Evolutionary conservation across 768 basidiomycete species (phyloP), one percentile per base, ranked within the genome.

Genomic region (Polyporus arcularius): DNA sequence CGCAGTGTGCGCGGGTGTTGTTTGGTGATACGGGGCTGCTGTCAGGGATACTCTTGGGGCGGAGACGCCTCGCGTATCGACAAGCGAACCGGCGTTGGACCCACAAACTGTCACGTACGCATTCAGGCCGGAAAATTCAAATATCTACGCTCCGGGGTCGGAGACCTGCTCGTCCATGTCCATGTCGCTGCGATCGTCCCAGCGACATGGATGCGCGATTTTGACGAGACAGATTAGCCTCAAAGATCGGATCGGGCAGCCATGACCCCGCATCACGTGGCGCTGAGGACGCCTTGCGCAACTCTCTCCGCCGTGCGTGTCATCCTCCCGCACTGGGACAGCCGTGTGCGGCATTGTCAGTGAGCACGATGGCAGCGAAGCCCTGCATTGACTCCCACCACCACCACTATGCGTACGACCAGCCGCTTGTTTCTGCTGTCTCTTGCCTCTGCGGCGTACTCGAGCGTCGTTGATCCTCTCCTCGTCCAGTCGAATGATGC

Each of bases 331-430:
- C 40, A n/a, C n/a, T n/a, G 26, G 14, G 35, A 12, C 15, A 11
- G 28, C 35, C 32, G 30, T 28, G 31, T 46, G 47, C 18, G 47
- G 30, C 38, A 41, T 41, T 14, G 26, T 12, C 47, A 40, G 4
- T 41, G 14, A 35, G 35, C 7, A 6, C 35, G 38, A 5, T 3
- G 32, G 26, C 30, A 38, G 9, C 21, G 21, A 26, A 26, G 51
- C n/a, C 50, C 8, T 5, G 28, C 38, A 39, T 46, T 47, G 35
- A 35, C 35, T 35, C 35, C 11, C 11, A 58, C 53, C 42, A 46
- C 49, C 42, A 65, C 52, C 54, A 55, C 31, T 51, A 65, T 60
- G 58, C 47, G 46, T 47, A 14, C 58, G 53, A 6, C 46, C 31
- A n/a, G 38, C 41, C 31, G 10, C 30, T 49, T 58, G 38, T 7